Percentiles rank a stretch among this genome's conserved stretches.
phyloP scores from a whole-genome alignment of 2,329 filamentous ascomycete genomes.

The Lomentospora prolificans region DNA sequence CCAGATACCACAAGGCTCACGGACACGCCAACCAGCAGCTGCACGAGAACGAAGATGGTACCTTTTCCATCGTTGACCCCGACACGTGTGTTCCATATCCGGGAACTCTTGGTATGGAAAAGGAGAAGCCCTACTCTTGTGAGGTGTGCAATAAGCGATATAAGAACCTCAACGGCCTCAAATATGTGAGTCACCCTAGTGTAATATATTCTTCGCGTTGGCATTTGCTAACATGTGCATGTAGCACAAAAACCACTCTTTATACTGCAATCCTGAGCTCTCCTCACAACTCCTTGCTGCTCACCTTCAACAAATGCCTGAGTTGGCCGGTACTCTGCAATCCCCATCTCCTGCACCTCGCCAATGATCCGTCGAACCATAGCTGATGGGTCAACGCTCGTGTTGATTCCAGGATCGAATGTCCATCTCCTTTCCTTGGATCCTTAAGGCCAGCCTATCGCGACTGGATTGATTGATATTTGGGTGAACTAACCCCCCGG shows the following conservation, averaged over 20 bases:
- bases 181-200: slow-evolving; percentile 56
- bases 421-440: too few species aligned
- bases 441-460: too few species aligned
- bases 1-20: slow-evolving; percentile 64
- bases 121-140: slow-evolving; percentile 97
- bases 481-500: too few species aligned
- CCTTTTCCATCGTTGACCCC: slow-evolving; percentile 95
- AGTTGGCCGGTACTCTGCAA: not conserved
- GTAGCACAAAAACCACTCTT: slow-evolving; percentile 14
- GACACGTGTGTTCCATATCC: slow-evolving; percentile 91
- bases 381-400: not conserved
- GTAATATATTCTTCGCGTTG: not conserved
- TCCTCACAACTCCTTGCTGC: slow-evolving; percentile 7
- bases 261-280: slow-evolving; percentile 14
- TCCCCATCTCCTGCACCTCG: slow-evolving; percentile 5
- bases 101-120: slow-evolving; percentile 98
- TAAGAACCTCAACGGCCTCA: slow-evolving; percentile 96
- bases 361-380: not conserved
- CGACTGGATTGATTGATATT: too few species aligned
- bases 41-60: slow-evolving; percentile 92
- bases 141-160: slow-evolving; percentile 96
- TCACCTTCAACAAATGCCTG: slow-evolving; percentile 6
- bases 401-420: too few species aligned
- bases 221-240: not conserved
- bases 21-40: slow-evolving; percentile 95